Conservation (phyloP, 305 asterid genomes). For the Ruellia speciosa region DNA sequence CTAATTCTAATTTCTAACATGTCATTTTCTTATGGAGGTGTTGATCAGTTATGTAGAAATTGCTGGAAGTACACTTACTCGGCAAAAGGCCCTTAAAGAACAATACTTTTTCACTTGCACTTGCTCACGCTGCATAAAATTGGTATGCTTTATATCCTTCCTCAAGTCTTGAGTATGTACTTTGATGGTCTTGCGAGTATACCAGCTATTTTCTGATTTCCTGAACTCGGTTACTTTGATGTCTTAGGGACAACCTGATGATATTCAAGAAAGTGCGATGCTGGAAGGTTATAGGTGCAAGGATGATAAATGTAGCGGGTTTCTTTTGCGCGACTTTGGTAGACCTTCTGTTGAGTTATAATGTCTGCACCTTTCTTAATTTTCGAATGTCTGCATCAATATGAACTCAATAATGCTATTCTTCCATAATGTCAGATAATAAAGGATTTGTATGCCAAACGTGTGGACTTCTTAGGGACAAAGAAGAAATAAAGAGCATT, state of each 20-base stretch:
- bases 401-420: constrained; percentile 8
- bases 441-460: constrained; percentile 71
- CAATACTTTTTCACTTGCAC: constrained; percentile 79
- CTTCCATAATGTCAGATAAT: constrained; percentile 39
- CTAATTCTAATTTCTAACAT: constrained; percentile 6
- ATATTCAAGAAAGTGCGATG: constrained; percentile 78
- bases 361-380: constrained; percentile 10
- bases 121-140: constrained; percentile 66
- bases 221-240: constrained; percentile 22
- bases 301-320: constrained; percentile 52
- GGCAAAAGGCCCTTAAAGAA: constrained; percentile 82
- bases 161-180: constrained; percentile 10
- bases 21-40: constrained; percentile 40
- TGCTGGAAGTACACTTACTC: constrained; percentile 88
- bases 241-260: constrained; percentile 61
- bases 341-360: constrained; percentile 19
- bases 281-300: constrained; percentile 89
- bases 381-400: constrained; percentile 13
- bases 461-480: constrained; percentile 74
- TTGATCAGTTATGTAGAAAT: constrained; percentile 79
- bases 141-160: constrained; percentile 35
- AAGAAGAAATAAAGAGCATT: constrained; percentile 51
- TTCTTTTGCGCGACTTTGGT: constrained; percentile 70
- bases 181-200: constrained; percentile 12
- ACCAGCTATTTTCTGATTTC: constrained; percentile 6